phyloP scores from a whole-genome alignment of 2,329 filamentous ascomycete species.

The Aspergillaceae sp. region DNA sequence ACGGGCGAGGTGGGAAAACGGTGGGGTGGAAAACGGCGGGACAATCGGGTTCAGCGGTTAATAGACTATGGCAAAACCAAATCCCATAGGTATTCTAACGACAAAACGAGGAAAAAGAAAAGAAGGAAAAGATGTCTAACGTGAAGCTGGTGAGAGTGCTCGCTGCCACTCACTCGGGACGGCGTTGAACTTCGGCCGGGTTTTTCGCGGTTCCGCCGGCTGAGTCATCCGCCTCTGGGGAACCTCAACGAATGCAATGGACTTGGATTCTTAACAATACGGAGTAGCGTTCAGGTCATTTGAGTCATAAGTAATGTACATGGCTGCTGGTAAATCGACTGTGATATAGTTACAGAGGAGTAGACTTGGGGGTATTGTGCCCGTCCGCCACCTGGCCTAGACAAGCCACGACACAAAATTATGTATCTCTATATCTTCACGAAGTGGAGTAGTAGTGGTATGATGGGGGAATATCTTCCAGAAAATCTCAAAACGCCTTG shows the following conservation, averaged over 20 bases:
- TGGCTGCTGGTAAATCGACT: no score
- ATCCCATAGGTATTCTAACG: constrained; percentile 20
- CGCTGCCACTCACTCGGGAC: background rate
- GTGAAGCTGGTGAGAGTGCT: constrained; percentile 17
- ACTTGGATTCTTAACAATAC: background rate
- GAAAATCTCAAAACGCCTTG: constrained; percentile 4
- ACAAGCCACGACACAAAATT: background rate
- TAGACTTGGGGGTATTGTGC: background rate
- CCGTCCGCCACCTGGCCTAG: background rate
- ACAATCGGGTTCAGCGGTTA: constrained; percentile 16
- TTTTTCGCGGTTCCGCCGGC: constrained; percentile 25
- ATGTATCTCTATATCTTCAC: background rate
- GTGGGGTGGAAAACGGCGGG: constrained; percentile 8
- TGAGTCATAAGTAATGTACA: no score
- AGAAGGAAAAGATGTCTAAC: constrained; percentile 2
- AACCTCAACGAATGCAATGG: constrained; percentile 6
- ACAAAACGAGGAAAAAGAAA: constrained; percentile 9
- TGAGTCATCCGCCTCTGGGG: constrained; percentile 24
- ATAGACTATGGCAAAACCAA: constrained; percentile 7
- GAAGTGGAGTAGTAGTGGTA: constrained; percentile 1
- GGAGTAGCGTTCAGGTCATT: no score
- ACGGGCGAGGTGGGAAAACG: constrained; percentile 17
- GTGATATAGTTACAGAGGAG: no score
- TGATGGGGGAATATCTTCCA: background rate
- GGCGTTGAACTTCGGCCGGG: constrained; percentile 4